phyloP scores from a whole-genome alignment of 208 protist genomes.

The Acanthamoeba royreba region DNA sequence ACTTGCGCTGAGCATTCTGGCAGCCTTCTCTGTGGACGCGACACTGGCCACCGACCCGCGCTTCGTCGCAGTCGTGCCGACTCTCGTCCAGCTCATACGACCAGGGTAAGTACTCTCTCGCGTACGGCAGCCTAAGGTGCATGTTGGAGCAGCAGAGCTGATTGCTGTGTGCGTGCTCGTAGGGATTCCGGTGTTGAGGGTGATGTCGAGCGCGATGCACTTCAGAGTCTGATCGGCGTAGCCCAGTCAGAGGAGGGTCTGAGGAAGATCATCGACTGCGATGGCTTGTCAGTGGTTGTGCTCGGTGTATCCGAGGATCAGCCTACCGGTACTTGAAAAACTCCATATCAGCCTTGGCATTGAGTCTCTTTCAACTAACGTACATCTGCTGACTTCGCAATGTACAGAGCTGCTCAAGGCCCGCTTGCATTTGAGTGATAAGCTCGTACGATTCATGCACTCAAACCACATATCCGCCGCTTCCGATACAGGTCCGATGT shows the following conservation, averaged over 20 bases:
- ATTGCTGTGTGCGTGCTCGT: too few species aligned
- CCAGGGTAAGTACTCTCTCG: neutral
- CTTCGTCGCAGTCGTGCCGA: neutral
- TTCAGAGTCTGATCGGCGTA: neutral
- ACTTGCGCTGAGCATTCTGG: constrained; percentile 27
- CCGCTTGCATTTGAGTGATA: neutral
- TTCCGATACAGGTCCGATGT: neutral
- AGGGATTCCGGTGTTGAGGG: too few species aligned
- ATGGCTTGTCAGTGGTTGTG: neutral
- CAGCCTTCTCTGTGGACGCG: constrained; percentile 14
- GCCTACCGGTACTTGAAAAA: neutral
- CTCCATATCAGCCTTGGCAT: neutral
- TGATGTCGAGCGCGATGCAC: neutral
- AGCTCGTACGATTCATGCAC: neutral
- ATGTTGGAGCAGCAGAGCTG: neutral
- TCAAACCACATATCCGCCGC: neutral
- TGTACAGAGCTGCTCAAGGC: neutral
- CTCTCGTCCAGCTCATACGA: neutral
- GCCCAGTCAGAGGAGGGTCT: neutral
- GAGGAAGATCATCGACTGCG: neutral
- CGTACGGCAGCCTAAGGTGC: neutral
- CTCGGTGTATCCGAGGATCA: neutral
- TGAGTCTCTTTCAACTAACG: neutral
- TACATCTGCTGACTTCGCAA: neutral
- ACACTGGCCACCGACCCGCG: neutral